These are phyloP conservation scores for Rhizopogon salebrosus DNA, from an alignment of 768 basidiomycete genomes.

Conservation along the genomic window DNA sequence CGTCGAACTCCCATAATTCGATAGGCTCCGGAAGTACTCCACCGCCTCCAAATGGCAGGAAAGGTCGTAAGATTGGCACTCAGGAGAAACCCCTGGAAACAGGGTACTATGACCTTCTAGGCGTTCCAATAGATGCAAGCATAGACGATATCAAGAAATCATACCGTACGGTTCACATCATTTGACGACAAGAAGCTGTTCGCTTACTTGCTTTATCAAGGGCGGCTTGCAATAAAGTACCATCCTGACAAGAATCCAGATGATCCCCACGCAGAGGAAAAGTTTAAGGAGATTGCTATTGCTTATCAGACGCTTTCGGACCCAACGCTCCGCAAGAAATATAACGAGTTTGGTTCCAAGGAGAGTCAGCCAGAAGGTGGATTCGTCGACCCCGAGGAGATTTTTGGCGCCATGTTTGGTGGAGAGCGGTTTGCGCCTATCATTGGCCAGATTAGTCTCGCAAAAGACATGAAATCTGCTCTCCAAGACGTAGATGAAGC, in stretches of 20 bases:
- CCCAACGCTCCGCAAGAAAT: conserved; percentile 67
- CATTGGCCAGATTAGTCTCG: conserved; percentile 85
- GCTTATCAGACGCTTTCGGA: conserved; percentile 87
- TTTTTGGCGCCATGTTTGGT: conserved; percentile 82
- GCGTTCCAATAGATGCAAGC: conserved; percentile 68
- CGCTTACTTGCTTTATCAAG: conserved; percentile 28
- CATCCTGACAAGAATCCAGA: conserved; percentile 92
- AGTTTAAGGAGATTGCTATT: conserved; percentile 88
- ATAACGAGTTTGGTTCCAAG: conserved; percentile 88
- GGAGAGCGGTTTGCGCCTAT: conserved; percentile 83
- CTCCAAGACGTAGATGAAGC: conserved; percentile 81
- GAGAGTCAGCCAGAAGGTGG: conserved; percentile 81
- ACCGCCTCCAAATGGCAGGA: conserved; percentile 24
- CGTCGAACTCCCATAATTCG: conserved; percentile 1
- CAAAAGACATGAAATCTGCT: conserved; percentile 89
- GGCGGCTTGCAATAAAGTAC: conserved; percentile 82
- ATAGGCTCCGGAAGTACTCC: conserved; percentile 15
- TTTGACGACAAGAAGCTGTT: neutral
- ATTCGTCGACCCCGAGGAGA: conserved; percentile 81
- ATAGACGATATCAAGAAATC: conserved; percentile 88
- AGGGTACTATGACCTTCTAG: conserved; percentile 85
- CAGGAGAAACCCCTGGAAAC: conserved; percentile 87
- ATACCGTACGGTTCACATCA: conserved; percentile 54
- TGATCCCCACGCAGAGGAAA: conserved; percentile 79
- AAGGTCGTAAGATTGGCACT: conserved; percentile 78